These are phyloP conservation scores for Fraxinus greggii DNA, from an alignment of 305 asterid species.

Conservation along the genomic window DNA sequence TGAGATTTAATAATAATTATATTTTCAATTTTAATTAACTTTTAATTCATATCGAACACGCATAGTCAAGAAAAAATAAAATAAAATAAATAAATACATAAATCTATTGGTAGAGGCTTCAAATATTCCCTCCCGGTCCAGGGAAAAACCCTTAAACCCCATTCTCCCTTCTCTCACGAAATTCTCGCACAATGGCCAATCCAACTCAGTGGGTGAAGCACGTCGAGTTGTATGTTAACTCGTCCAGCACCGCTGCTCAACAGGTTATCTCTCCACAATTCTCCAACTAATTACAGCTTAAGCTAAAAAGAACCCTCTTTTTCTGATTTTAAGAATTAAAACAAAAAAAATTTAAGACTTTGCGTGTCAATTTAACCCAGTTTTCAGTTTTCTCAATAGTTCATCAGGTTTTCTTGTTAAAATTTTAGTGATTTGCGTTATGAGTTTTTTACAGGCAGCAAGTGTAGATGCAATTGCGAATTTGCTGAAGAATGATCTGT, in stretches of 20 bases:
- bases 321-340: neutral
- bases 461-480: conserved; percentile 55
- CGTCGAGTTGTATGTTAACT: conserved; percentile 66
- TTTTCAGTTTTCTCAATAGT: neutral
- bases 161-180: conserved; percentile 6
- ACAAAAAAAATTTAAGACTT: neutral
- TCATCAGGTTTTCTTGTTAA: neutral
- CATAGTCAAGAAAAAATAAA: neutral
- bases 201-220: conserved; percentile 53
- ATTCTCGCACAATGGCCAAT: conserved; percentile 30
- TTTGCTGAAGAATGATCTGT: conserved; percentile 56
- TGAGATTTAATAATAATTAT: no score
- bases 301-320: neutral
- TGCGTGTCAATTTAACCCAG: neutral
- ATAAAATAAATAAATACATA: no score
- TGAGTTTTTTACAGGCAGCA: conserved; percentile 52
- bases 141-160: conserved; percentile 30
- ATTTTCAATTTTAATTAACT: no score
- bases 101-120: neutral
- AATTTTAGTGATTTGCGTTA: neutral
- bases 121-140: conserved; percentile 5
- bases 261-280: conserved; percentile 52
- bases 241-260: conserved; percentile 60
- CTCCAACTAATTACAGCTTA: neutral
- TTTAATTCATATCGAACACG: no score